phyloP scores from a whole-genome alignment of 192 early-diverging fungal genomes.

The Backusella morwellensis region DNA sequence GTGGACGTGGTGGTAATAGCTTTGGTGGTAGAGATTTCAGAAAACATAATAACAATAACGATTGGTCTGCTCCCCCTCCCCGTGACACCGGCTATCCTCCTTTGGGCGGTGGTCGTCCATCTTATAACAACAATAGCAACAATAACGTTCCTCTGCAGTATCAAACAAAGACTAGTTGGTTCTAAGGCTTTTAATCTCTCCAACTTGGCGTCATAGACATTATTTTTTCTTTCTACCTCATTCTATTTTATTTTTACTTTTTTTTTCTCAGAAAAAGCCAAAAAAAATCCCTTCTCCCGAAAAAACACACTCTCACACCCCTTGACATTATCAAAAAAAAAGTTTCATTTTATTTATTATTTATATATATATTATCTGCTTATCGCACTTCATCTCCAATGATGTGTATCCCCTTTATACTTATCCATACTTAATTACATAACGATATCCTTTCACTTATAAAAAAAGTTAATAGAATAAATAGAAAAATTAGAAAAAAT shows the following conservation, averaged over 20 bases:
- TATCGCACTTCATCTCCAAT: neutral
- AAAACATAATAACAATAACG: neutral
- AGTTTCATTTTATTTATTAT: neutral
- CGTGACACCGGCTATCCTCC: slow-evolving; percentile 11
- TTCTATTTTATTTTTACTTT: neutral
- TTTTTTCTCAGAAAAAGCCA: neutral
- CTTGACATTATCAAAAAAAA: neutral
- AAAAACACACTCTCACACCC: too few species aligned
- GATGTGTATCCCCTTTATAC: neutral
- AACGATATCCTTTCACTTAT: neutral
- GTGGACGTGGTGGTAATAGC: slow-evolving; percentile 21
- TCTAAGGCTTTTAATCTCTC: slow-evolving; percentile 13
- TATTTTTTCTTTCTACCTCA: neutral
- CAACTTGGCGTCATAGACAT: neutral
- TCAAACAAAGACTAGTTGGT: slow-evolving; percentile 40
- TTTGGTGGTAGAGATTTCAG: slow-evolving; percentile 29
- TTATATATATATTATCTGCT: neutral
- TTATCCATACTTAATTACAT: neutral
- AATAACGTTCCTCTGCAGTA: slow-evolving; percentile 26
- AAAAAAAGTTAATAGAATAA: neutral
- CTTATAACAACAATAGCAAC: slow-evolving; percentile 1
- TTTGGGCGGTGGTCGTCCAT: slow-evolving; percentile 14
- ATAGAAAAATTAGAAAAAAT: neutral
- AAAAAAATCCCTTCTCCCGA: neutral
- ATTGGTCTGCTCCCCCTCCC: neutral